Base-by-base conservation (phyloP, 306 rosid species). In the Acacia melanoxylon region DNA sequence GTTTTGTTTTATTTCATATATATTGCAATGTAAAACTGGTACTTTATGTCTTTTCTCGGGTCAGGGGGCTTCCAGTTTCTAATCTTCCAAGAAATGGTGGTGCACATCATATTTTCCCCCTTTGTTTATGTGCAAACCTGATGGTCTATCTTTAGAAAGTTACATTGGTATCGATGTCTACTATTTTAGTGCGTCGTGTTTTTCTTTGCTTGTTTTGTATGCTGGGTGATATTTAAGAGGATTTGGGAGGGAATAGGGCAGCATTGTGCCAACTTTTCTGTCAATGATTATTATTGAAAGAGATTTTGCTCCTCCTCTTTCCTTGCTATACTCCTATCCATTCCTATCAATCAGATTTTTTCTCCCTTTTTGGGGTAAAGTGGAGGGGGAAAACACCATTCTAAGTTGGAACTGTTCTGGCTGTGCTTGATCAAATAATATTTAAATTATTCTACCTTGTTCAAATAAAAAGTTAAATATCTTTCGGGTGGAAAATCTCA, bases 41-140 rank as follows among this genome's bases (percentile, higher is more conserved):
- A 25, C 46, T 17, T 77, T 31, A 33, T 6, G 74, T 48, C 74
- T 15, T 66, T 78, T 59, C 63, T 77, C 22, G 2, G 4, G 17
- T 22, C 52, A 70, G 35, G 54, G 75, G 54, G n/a, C 75, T 42
- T 70, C 54, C 54, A n/a, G 33, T 69, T 69, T 42, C 33, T 69
- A 5, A 41, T 41, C 20, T 22, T 69, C n/a, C 12, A 42, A 33
- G 33, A 70, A 41, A 70, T 70, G 75, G 17, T 41, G 54, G 35
- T 40, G 46, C 27, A 35, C 22, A 1, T 25, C 4, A 1, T 15
- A 25, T 27, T 8, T 15, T 4, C 59, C 10, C 15, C 0, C 25
- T 4, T 46, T 25, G 41, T 48, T 25, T 37, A 69, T 69, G 12
- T 70, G 44, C 75, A 12, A 27, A 71, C 20, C 5, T 45, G 75